A percentile compares a stretch with the other conserved stretches of the same genome.
Evolutionary conservation across 331 rosid genomes (phyloP).

Genomic region (Stylosanthes scabra): DNA sequence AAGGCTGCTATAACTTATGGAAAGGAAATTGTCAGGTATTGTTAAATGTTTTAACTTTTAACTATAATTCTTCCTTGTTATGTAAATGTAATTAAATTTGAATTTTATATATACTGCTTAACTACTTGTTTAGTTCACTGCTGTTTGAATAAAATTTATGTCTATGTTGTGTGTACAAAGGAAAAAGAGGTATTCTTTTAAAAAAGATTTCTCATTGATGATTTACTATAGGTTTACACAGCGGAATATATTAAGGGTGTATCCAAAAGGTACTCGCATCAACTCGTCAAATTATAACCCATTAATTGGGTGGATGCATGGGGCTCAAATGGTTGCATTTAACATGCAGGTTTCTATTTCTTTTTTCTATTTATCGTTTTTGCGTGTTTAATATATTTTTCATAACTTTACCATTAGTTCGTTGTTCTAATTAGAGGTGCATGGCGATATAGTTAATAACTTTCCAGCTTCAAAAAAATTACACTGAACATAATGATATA

Average conservation of each 20-base stretch:
- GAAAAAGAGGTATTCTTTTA: neutral
- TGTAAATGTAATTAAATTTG: constrained; percentile 16
- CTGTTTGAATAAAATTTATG: constrained; percentile 7
- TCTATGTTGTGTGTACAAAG: neutral
- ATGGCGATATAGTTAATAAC: neutral
- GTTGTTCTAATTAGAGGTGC: neutral
- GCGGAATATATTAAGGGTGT: constrained; percentile 88
- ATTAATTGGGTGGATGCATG: constrained; percentile 94
- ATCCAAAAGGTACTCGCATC: constrained; percentile 91
- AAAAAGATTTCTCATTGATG: constrained; percentile 23
- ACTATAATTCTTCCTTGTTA: constrained; percentile 14
- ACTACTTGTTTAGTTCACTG: constrained; percentile 1
- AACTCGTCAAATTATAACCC: constrained; percentile 97
- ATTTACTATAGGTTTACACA: constrained; percentile 81
- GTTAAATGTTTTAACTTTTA: constrained; percentile 20
- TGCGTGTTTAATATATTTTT: neutral
- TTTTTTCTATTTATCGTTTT: neutral
- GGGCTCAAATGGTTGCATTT: constrained; percentile 99
- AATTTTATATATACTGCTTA: constrained; percentile 5
- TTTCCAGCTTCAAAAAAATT: constrained; percentile 17
- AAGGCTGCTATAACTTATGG: constrained; percentile 74
- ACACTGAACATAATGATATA: constrained; percentile 1
- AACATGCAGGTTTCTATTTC: constrained; percentile 91
- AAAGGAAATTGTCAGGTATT: constrained; percentile 82
- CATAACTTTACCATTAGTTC: neutral